Conservation (phyloP, 495 filamentous ascomycete genomes). For the Penicillium herquei region DNA sequence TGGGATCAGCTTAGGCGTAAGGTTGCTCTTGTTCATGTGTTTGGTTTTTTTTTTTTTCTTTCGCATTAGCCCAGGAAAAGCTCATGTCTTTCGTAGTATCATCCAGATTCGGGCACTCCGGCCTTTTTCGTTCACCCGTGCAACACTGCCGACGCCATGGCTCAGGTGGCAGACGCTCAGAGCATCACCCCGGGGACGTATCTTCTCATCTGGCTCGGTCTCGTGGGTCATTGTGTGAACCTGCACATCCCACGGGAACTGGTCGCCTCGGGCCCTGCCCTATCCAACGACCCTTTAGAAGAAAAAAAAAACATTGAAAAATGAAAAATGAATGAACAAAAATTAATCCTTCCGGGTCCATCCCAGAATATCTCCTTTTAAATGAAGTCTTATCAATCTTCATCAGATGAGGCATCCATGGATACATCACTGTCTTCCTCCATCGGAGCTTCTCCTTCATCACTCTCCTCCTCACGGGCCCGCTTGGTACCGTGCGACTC, state of each 20-base stretch:
- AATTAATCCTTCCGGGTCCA: too few species aligned
- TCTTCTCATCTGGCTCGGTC: slow-evolving; percentile 76
- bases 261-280: slow-evolving; percentile 26
- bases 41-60: background rate
- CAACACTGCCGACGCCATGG: slow-evolving; percentile 77
- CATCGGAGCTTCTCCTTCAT: slow-evolving; percentile 69
- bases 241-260: slow-evolving; percentile 63
- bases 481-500: slow-evolving; percentile 58
- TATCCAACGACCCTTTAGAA: slow-evolving; percentile 10
- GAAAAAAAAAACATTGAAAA: background rate
- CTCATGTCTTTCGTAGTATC: slow-evolving; percentile 62
- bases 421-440: slow-evolving; percentile 64
- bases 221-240: slow-evolving; percentile 71
- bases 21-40: slow-evolving; percentile 30
- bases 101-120: slow-evolving; percentile 71
- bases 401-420: slow-evolving; percentile 55
- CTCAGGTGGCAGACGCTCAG: slow-evolving; percentile 42
- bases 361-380: too few species aligned
- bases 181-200: slow-evolving; percentile 61
- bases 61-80: slow-evolving; percentile 9
- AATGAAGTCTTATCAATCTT: slow-evolving; percentile 38
- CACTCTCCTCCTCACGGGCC: slow-evolving; percentile 68
- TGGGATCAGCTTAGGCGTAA: slow-evolving; percentile 72
- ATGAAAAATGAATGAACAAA: background rate
- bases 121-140: slow-evolving; percentile 85